Evolutionary conservation across 768 basidiomycete species (phyloP).

Genomic region (Cantharellus anzutake): DNA sequence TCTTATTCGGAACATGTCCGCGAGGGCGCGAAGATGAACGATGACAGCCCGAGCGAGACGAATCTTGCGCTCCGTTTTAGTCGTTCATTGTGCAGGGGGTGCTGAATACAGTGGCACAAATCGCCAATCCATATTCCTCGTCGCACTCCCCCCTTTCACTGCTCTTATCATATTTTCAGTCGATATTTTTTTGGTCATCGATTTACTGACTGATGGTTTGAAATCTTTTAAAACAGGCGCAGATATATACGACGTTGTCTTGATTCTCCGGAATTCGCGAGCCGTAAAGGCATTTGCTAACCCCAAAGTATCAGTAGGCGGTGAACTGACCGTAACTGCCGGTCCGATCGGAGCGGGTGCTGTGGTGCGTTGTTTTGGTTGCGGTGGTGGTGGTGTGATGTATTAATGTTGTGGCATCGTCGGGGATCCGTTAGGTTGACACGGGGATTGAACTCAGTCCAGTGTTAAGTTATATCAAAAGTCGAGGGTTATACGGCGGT

Average conservation of each 20-base stretch:
- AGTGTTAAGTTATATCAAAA: background rate
- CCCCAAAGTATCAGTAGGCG: conserved; percentile 1
- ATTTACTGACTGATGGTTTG: background rate
- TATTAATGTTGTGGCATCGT: background rate
- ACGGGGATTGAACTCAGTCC: background rate
- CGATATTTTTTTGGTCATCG: too few relatives aligned
- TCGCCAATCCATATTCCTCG: too few relatives aligned
- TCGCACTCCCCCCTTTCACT: too few relatives aligned
- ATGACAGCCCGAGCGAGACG: too few relatives aligned
- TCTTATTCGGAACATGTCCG: background rate
- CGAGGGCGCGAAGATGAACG: too few relatives aligned
- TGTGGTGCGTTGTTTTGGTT: background rate
- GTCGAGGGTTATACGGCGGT: background rate
- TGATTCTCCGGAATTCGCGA: background rate
- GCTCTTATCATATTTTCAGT: too few relatives aligned
- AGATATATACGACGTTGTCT: conserved; percentile 4
- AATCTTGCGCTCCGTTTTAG: too few relatives aligned
- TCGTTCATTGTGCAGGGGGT: too few relatives aligned
- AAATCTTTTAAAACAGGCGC: background rate
- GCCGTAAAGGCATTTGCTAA: conserved; percentile 2
- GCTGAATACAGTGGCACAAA: too few relatives aligned
- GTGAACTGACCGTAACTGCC: conserved; percentile 1
- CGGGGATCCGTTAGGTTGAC: background rate
- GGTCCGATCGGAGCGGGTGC: conserved; percentile 1
- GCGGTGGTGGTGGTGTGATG: too few relatives aligned